Conservation (phyloP, 257 asterid species). For the Solanum piurae region DNA sequence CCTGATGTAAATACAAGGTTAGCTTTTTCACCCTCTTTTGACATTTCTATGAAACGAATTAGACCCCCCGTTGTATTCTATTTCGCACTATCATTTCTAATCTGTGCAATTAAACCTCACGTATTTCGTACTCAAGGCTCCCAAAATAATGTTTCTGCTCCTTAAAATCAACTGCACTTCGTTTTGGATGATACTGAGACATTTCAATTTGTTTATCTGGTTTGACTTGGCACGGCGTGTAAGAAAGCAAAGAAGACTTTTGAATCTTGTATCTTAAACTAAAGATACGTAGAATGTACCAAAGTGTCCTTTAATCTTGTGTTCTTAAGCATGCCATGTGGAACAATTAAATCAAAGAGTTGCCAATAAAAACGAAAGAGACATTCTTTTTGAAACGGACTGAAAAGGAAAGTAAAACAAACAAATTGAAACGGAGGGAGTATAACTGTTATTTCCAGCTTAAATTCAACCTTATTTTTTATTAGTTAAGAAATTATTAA, state of each 20-base stretch:
- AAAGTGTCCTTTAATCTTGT: neutral
- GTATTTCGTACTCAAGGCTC: neutral
- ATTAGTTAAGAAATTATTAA: neutral
- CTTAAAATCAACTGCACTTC: neutral
- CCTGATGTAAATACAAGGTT: slow-evolving; percentile 92
- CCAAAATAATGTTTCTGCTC: neutral
- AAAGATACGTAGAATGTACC: neutral
- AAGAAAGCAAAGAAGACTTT: too few relatives aligned
- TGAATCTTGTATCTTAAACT: neutral
- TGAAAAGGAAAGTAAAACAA: neutral
- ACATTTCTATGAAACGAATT: neutral
- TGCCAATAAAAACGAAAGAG: too few relatives aligned
- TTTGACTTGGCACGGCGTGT: too few relatives aligned
- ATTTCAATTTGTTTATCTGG: neutral
- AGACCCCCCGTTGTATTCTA: neutral
- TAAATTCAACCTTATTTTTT: neutral
- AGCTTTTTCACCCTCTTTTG: neutral
- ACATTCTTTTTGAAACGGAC: neutral
- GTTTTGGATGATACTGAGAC: neutral
- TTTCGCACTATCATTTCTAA: neutral
- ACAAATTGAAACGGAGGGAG: neutral
- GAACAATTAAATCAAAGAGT: too few relatives aligned
- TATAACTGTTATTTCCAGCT: neutral
- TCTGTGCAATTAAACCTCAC: neutral
- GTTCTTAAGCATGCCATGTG: neutral